Conservation (phyloP, 805 yeast species). For the Ogataea pilisensis region DNA sequence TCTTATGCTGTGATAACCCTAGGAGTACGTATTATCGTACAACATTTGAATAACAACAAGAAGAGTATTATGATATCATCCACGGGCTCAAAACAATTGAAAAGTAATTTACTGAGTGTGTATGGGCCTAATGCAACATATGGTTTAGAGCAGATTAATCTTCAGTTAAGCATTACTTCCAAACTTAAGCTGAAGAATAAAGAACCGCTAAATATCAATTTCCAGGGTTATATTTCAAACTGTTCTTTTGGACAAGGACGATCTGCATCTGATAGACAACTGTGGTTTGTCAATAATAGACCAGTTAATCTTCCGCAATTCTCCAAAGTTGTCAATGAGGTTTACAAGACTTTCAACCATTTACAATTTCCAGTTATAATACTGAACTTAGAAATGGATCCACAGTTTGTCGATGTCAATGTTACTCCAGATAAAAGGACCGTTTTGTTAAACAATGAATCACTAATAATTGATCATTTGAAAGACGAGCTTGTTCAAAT, state of each 20-base stretch:
- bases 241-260: constrained; percentile 79
- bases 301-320: constrained; percentile 63
- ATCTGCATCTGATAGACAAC: constrained; percentile 69
- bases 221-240: constrained; percentile 68
- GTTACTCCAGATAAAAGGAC: constrained; percentile 89
- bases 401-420: constrained; percentile 68
- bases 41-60: constrained; percentile 47
- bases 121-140: constrained; percentile 66
- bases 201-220: constrained; percentile 31
- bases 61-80: constrained; percentile 57
- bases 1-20: constrained; percentile 62
- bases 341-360: constrained; percentile 66
- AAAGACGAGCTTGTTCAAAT: constrained; percentile 44
- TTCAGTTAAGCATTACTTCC: constrained; percentile 35
- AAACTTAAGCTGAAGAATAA: constrained; percentile 20
- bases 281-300: constrained; percentile 66
- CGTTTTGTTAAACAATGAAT: constrained; percentile 65
- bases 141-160: constrained; percentile 50
- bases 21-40: constrained; percentile 55
- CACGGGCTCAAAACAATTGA: constrained; percentile 43
- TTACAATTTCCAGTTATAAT: constrained; percentile 71
- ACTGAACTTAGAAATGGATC: constrained; percentile 51
- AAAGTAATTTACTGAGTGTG: constrained; percentile 58
- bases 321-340: constrained; percentile 61
- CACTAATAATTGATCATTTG: constrained; percentile 49